A percentile compares a stretch with the other conserved stretches of the same genome.
phyloP scores from a whole-genome alignment of 768 basidiomycete species.

The Rhodocollybia butyracea region DNA sequence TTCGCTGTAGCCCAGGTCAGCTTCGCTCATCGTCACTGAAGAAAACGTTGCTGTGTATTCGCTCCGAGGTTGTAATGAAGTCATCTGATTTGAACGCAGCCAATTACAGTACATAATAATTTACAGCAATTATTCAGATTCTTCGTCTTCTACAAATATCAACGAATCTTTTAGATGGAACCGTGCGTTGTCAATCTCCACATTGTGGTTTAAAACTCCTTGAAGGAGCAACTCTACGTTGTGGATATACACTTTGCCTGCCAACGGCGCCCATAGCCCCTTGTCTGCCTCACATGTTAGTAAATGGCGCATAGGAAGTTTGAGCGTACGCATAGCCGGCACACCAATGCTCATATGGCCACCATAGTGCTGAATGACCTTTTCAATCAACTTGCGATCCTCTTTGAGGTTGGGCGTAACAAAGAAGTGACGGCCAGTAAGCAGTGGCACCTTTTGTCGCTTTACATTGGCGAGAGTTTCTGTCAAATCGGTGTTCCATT shows the following conservation, averaged over 20 bases:
- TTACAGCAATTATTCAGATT: background rate
- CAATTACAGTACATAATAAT: background rate
- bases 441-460: slow-evolving; percentile 47
- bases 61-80: background rate
- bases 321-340: too few species aligned
- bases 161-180: slow-evolving; percentile 28
- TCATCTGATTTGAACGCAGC: slow-evolving; percentile 5
- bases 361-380: too few species aligned
- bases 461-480: slow-evolving; percentile 62
- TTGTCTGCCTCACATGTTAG: slow-evolving; percentile 66
- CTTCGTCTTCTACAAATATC: background rate
- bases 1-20: slow-evolving; percentile 8
- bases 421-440: slow-evolving; percentile 69
- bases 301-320: slow-evolving; percentile 34
- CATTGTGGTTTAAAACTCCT: slow-evolving; percentile 60
- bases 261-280: slow-evolving; percentile 64
- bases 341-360: too few species aligned
- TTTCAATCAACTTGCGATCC: slow-evolving; percentile 60
- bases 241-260: slow-evolving; percentile 55
- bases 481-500: slow-evolving; percentile 60
- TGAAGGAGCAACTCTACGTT: slow-evolving; percentile 65
- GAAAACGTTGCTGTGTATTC: slow-evolving; percentile 5
- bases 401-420: slow-evolving; percentile 64
- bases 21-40: slow-evolving; percentile 5
- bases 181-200: slow-evolving; percentile 55